Conservation (phyloP, 495 filamentous ascomycete species). For the Mytilinidion resinicola region DNA sequence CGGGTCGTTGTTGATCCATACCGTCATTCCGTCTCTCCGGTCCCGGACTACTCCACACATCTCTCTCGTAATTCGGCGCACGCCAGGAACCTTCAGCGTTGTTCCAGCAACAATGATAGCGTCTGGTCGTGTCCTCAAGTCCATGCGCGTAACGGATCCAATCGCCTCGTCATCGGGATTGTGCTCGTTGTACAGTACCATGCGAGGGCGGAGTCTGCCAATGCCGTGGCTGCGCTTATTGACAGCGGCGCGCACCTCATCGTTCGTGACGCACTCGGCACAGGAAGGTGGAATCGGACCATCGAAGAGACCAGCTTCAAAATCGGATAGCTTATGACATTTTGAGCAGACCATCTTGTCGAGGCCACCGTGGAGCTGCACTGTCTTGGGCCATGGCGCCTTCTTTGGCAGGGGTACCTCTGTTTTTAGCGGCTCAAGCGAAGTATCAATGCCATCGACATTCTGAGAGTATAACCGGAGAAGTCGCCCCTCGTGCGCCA, state of each 20-base stretch:
- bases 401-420: conserved; percentile 66
- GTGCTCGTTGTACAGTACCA: conserved; percentile 95
- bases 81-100: conserved; percentile 88
- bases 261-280: conserved; percentile 63
- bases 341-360: conserved; percentile 95
- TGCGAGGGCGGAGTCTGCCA: conserved; percentile 80
- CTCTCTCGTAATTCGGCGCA: conserved; percentile 80
- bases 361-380: conserved; percentile 91
- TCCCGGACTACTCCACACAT: conserved; percentile 75
- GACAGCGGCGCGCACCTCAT: conserved; percentile 66
- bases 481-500: conserved; percentile 84
- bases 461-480: conserved; percentile 93
- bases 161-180: conserved; percentile 96
- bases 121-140: conserved; percentile 78
- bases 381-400: conserved; percentile 85
- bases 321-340: conserved; percentile 68
- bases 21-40: conserved; percentile 78
- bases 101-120: conserved; percentile 92
- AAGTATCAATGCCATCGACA: conserved; percentile 88
- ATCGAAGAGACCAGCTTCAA: conserved; percentile 73
- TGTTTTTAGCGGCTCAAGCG: conserved; percentile 72
- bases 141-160: conserved; percentile 76
- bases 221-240: conserved; percentile 93
- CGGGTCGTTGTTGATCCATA: conserved; percentile 89
- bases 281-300: conserved; percentile 82